Conservation (phyloP, 164 flowering plant species). For the Protea cynaroides region DNA sequence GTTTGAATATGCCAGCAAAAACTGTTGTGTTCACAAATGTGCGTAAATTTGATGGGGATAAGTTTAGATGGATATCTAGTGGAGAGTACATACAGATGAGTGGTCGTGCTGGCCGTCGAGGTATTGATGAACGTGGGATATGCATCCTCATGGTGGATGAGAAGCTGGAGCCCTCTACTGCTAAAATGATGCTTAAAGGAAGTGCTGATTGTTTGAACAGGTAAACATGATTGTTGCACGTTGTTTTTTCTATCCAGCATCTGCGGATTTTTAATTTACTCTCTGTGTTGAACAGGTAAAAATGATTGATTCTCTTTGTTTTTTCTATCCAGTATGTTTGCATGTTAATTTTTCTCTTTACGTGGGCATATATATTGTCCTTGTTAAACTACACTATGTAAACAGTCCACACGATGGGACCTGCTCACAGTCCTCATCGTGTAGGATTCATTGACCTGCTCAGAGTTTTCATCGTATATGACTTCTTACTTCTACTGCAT, state of each 20-base stretch:
- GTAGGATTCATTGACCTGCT: no score
- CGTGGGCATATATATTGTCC: no score
- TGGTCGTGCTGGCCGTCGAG: conserved; percentile 99
- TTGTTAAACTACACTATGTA: no score
- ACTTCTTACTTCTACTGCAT: no score
- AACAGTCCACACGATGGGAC: no score
- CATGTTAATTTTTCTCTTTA: background rate
- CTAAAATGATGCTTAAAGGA: conserved; percentile 94
- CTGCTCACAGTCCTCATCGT: no score
- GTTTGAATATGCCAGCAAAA: conserved; percentile 99
- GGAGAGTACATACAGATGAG: conserved; percentile 99
- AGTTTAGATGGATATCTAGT: conserved; percentile 97
- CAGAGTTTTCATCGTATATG: no score
- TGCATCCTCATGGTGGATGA: conserved; percentile 99
- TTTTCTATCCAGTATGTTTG: background rate
- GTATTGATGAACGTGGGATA: conserved; percentile 93
- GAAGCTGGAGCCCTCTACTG: conserved; percentile 94
- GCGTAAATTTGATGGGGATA: conserved; percentile 98
- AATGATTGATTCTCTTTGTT: background rate
- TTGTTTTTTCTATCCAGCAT: background rate
- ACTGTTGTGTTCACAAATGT: conserved; percentile 98
- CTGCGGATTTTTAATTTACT: background rate
- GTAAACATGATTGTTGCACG: conserved; percentile 23
- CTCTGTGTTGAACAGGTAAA: conserved; percentile 67
- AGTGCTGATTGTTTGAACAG: conserved; percentile 96